Conservation (phyloP, 805 yeast species). For the Starmerella apicola region DNA sequence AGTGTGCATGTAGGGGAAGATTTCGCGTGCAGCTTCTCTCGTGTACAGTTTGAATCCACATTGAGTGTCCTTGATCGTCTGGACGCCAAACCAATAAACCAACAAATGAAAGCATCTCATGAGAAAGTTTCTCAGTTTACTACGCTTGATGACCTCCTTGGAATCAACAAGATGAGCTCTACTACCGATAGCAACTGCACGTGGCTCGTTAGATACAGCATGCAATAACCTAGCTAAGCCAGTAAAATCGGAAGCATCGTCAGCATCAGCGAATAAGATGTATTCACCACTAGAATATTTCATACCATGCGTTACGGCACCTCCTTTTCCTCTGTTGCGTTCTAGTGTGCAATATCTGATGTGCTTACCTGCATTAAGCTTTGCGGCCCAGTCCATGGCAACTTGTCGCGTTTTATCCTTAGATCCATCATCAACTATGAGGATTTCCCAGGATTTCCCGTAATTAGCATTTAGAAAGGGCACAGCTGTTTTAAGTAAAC, state of each 20-base stretch:
- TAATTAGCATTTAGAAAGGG: slow-evolving; percentile 35
- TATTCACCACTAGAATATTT: slow-evolving; percentile 59
- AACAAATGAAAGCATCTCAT: slow-evolving; percentile 87
- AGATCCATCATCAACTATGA: slow-evolving; percentile 89
- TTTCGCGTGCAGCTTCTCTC: slow-evolving; percentile 44
- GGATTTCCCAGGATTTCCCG: slow-evolving; percentile 48
- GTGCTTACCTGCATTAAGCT: slow-evolving; percentile 43
- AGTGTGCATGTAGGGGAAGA: slow-evolving; percentile 86
- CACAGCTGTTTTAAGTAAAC: slow-evolving; percentile 31
- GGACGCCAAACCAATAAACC: slow-evolving; percentile 78
- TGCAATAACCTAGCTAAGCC: slow-evolving; percentile 46
- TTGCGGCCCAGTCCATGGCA: slow-evolving; percentile 48
- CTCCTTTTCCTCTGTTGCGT: slow-evolving; percentile 85
- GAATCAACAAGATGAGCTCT: slow-evolving; percentile 94
- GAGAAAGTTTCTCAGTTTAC: slow-evolving; percentile 73
- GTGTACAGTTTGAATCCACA: slow-evolving; percentile 95
- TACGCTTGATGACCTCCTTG: slow-evolving; percentile 91
- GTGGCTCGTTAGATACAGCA: slow-evolving; percentile 25
- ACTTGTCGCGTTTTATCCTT: slow-evolving; percentile 62
- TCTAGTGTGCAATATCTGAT: slow-evolving; percentile 59
- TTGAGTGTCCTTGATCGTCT: slow-evolving; percentile 82
- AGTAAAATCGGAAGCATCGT: slow-evolving; percentile 79
- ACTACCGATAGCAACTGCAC: slow-evolving; percentile 72
- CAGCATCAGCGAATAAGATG: slow-evolving; percentile 90
- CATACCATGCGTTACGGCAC: slow-evolving; percentile 92